These are phyloP conservation scores for Bruguiera gymnorhiza DNA, from an alignment of 345 rosid species.

Conservation along the genomic window DNA sequence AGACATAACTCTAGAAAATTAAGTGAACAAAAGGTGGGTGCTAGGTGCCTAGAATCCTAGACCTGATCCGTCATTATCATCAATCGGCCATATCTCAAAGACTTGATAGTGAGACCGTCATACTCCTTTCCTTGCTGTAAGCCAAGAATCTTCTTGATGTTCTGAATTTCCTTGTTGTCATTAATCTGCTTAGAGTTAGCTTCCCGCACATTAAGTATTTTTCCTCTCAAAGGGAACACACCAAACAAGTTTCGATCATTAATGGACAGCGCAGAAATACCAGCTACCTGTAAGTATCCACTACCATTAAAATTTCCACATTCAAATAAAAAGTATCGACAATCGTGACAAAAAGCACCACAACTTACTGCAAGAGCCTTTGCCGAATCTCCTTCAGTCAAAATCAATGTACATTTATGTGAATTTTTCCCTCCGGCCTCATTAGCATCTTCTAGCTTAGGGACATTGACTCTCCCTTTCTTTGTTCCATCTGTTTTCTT, in stretches of 20 bases:
- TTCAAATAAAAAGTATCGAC: background rate
- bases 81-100: slow-evolving; percentile 95
- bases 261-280: slow-evolving; percentile 43
- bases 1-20: background rate
- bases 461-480: slow-evolving; percentile 53
- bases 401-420: slow-evolving; percentile 70
- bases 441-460: slow-evolving; percentile 88
- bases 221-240: slow-evolving; percentile 92
- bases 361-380: slow-evolving; percentile 86
- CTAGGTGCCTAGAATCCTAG: background rate
- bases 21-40: background rate
- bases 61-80: slow-evolving; percentile 99
- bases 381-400: slow-evolving; percentile 99
- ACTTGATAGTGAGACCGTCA: slow-evolving; percentile 44
- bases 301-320: slow-evolving; percentile 10
- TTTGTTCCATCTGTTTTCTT: slow-evolving; percentile 92
- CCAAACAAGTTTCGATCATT: slow-evolving; percentile 68
- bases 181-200: slow-evolving; percentile 76
- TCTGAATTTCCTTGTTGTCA: slow-evolving; percentile 82
- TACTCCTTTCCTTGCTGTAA: slow-evolving; percentile 77
- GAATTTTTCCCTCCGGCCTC: slow-evolving; percentile 88
- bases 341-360: background rate
- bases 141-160: slow-evolving; percentile 89
- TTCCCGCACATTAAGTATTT: slow-evolving; percentile 91
- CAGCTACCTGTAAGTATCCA: slow-evolving; percentile 58